A percentile compares a stretch with the other conserved stretches of the same genome.
Conservation (phyloP, 2,329 filamentous ascomycete species). For the Colletotrichum simmondsii region DNA sequence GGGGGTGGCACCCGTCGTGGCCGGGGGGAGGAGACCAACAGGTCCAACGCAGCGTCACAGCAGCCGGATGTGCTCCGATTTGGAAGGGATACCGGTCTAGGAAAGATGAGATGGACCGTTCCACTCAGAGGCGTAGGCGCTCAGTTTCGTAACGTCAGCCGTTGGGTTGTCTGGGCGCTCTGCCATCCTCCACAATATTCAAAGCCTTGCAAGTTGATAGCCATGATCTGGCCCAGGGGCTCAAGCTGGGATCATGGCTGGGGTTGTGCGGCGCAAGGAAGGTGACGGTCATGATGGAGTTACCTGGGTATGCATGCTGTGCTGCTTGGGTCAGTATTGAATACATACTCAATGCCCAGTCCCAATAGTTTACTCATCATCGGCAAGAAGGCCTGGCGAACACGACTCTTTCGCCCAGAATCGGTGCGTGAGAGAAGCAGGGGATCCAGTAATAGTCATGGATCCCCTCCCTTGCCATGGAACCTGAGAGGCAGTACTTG, state of each 20-base stretch:
- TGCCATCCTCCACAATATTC: not conserved
- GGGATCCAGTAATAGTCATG: not conserved
- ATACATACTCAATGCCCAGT: not conserved
- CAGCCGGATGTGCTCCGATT: constrained; percentile 25
- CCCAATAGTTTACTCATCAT: not conserved
- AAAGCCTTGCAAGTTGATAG: not conserved
- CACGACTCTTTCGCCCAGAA: not conserved
- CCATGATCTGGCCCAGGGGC: constrained; percentile 15
- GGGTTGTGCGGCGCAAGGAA: constrained; percentile 7
- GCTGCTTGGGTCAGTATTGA: too few species aligned
- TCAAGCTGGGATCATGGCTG: constrained; percentile 8
- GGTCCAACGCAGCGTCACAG: not conserved
- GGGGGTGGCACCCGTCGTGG: constrained; percentile 20
- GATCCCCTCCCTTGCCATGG: not conserved
- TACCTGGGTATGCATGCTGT: not conserved
- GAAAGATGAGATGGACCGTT: constrained; percentile 18
- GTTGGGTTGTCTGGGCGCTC: constrained; percentile 4
- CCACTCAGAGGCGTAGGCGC: constrained; percentile 7
- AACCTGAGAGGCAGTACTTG: not conserved
- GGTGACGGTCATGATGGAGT: constrained; percentile 23
- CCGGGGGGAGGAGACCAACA: constrained; percentile 5
- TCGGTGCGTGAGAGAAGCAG: not conserved
- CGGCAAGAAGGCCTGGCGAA: not conserved
- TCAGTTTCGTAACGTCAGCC: not conserved
- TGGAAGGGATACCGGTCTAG: constrained; percentile 26